Conservation (phyloP, 805 yeast species). For the Pichia sporocuriosa region DNA sequence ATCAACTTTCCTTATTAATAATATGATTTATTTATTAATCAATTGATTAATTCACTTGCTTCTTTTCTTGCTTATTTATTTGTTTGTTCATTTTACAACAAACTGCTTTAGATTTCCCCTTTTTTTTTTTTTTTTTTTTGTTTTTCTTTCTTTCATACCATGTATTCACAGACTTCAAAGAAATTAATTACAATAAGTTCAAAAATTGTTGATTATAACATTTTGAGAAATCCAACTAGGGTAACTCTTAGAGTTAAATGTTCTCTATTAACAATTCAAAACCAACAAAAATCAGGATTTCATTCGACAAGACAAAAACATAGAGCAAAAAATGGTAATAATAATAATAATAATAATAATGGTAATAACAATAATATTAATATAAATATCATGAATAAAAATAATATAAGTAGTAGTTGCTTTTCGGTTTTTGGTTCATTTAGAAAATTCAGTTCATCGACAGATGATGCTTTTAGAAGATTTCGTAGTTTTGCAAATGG, state of each 20-base stretch:
- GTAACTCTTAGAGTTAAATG: slow-evolving; percentile 1
- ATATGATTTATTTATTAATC: too few species aligned
- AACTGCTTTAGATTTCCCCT: too few species aligned
- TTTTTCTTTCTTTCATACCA: background rate
- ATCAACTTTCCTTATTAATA: too few species aligned
- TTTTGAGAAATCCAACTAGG: background rate
- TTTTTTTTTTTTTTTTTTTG: background rate
- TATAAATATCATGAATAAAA: background rate
- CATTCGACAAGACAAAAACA: slow-evolving; percentile 9
- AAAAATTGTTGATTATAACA: slow-evolving; percentile 1
- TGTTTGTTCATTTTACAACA: too few species aligned
- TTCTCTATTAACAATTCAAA: background rate
- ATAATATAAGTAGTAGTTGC: background rate
- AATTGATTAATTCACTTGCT: too few species aligned
- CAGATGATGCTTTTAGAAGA: slow-evolving; percentile 20
- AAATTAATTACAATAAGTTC: slow-evolving; percentile 4
- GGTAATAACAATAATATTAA: background rate
- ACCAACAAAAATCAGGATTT: slow-evolving; percentile 3
- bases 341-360: background rate
- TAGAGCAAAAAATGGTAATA: slow-evolving; percentile 4
- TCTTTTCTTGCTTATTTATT: too few species aligned
- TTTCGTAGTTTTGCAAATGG: slow-evolving; percentile 26
- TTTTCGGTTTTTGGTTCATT: slow-evolving; percentile 10
- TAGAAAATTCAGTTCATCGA: slow-evolving; percentile 7
- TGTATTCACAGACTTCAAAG: slow-evolving; percentile 8